These are phyloP conservation scores for Durotheca rogersii DNA, from an alignment of 495 filamentous ascomycete species.

Conservation along the genomic window DNA sequence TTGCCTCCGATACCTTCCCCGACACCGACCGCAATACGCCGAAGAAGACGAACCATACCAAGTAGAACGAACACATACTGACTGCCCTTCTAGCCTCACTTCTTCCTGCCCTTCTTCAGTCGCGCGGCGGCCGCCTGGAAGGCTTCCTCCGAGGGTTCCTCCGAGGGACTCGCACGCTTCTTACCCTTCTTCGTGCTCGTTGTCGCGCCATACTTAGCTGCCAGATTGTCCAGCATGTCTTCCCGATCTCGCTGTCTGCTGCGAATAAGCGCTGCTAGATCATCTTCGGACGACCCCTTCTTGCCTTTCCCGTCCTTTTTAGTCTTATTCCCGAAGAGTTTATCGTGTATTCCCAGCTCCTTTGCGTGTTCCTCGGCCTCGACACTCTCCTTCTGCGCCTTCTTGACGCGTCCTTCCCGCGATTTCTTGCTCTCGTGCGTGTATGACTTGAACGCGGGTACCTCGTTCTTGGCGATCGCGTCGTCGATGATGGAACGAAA, in stretches of 20 bases:
- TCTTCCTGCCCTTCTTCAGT: conserved; percentile 47
- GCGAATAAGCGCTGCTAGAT: conserved; percentile 46
- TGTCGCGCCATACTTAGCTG: conserved; percentile 67
- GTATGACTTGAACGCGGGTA: conserved; percentile 66
- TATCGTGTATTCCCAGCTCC: conserved; percentile 66
- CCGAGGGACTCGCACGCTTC: conserved; percentile 47
- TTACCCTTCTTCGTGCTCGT: conserved; percentile 49
- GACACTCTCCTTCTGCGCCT: conserved; percentile 62
- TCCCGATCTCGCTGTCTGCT: conserved; percentile 39
- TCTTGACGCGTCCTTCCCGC: conserved; percentile 61
- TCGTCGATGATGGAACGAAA: conserved; percentile 77
- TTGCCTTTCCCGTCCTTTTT: conserved; percentile 40
- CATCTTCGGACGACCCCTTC: conserved; percentile 44
- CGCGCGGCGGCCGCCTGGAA: conserved; percentile 56
- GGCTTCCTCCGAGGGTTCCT: conserved; percentile 66
- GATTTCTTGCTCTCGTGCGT: conserved; percentile 67
- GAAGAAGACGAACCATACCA: background rate
- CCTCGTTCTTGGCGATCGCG: conserved; percentile 69
- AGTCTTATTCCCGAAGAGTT: conserved; percentile 47
- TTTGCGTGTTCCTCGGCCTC: conserved; percentile 74
- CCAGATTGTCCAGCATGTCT: conserved; percentile 66
- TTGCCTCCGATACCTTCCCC: conserved; percentile 9
- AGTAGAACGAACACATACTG: background rate
- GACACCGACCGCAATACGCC: conserved; percentile 29
- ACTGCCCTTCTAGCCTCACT: conserved; percentile 9